Conservation (phyloP, 192 early-diverging fungal species). For the Coemansia sp. region DNA sequence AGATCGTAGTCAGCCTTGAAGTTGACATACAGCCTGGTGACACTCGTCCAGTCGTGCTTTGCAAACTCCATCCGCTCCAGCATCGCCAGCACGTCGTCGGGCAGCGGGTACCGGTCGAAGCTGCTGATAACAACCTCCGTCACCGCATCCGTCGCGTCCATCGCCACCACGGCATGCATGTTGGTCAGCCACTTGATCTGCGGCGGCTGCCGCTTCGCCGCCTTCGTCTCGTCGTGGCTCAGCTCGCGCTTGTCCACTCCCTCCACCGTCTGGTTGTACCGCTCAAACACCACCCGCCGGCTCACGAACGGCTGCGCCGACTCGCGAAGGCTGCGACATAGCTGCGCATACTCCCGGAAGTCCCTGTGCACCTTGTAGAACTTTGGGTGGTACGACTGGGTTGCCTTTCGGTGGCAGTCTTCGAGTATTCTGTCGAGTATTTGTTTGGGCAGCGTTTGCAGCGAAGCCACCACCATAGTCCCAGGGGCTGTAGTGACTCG, state of each 20-base stretch:
- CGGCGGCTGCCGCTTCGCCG: conserved; percentile 22
- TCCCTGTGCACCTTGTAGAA: conserved; percentile 19
- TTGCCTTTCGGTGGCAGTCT: conserved; percentile 16
- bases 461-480: conserved; percentile 16
- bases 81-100: conserved; percentile 26
- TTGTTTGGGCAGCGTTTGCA: conserved; percentile 38
- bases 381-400: conserved; percentile 19
- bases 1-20: conserved; percentile 34
- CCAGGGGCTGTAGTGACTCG: background rate
- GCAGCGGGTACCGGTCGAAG: conserved; percentile 25
- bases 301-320: conserved; percentile 16
- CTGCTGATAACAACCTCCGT: conserved; percentile 22
- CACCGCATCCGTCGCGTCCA: background rate
- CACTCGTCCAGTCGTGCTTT: conserved; percentile 14
- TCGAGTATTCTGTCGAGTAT: conserved; percentile 31
- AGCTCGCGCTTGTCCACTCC: conserved; percentile 14
- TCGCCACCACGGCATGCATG: background rate
- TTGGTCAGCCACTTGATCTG: conserved; percentile 28
- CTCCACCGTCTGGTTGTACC: conserved; percentile 28
- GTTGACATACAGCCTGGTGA: conserved; percentile 13
- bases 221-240: conserved; percentile 19
- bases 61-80: conserved; percentile 19
- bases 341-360: conserved; percentile 13
- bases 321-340: conserved; percentile 24
- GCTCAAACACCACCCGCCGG: conserved; percentile 34